Evolutionary conservation across 2,329 filamentous ascomycete genomes (phyloP).

Genomic region (Penicillium occitanis): DNA sequence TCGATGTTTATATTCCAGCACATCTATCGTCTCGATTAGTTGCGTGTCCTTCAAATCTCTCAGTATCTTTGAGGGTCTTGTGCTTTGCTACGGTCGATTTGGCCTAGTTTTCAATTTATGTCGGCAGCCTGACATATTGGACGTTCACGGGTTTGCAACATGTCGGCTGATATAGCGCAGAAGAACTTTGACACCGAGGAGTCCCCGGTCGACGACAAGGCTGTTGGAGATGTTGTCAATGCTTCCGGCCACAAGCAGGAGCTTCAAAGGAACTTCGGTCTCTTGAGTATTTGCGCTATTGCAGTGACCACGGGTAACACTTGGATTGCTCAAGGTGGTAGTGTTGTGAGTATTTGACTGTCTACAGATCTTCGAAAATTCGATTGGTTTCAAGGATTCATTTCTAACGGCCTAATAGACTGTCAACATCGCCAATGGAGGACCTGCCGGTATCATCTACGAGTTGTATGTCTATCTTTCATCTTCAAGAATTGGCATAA

Average conservation of each 20-base stretch:
- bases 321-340: constrained; percentile 64
- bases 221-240: constrained; percentile 54
- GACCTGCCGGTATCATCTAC: constrained; percentile 61
- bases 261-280: constrained; percentile 61
- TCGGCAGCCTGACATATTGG: not conserved
- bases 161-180: constrained; percentile 24
- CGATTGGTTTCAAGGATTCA: not conserved
- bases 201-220: constrained; percentile 28
- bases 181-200: constrained; percentile 31
- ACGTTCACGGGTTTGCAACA: constrained; percentile 9
- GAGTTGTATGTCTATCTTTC: constrained; percentile 50
- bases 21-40: not conserved
- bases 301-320: constrained; percentile 65
- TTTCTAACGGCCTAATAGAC: constrained; percentile 33
- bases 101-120: not conserved
- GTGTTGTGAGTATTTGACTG: constrained; percentile 51
- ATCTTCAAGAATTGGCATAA: too few relatives aligned
- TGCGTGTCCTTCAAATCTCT: not conserved
- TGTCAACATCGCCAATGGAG: constrained; percentile 60
- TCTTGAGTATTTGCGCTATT: constrained; percentile 59
- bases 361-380: not conserved
- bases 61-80: not conserved
- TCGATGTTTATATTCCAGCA: constrained; percentile 9
- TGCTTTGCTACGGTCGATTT: not conserved
- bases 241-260: constrained; percentile 65